Evolutionary conservation across 2,329 filamentous ascomycete genomes (phyloP).

Genomic region (Hirsutella minnesotensis): DNA sequence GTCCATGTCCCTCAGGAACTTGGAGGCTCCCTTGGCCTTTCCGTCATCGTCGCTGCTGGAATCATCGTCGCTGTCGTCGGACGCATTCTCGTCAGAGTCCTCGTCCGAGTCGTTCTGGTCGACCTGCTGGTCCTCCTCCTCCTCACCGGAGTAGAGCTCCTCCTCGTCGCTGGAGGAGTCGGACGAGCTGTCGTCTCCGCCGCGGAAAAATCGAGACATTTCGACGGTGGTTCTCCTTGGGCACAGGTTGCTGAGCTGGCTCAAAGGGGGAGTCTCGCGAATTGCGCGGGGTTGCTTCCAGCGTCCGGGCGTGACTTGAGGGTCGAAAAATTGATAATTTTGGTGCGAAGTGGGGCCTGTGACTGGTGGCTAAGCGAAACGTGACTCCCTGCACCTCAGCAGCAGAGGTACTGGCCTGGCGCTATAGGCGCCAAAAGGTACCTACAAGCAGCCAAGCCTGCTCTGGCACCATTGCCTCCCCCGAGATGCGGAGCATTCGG

Average conservation of each 20-base stretch:
- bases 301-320: conserved; percentile 12
- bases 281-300: conserved; percentile 23
- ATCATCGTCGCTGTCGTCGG: conserved; percentile 40
- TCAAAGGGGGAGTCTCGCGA: conserved; percentile 13
- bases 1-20: conserved; percentile 68
- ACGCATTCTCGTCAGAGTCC: conserved; percentile 30
- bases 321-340: conserved; percentile 27
- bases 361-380: conserved; percentile 25
- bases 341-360: conserved; percentile 29
- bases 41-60: conserved; percentile 54
- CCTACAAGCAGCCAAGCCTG: no score
- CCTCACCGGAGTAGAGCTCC: conserved; percentile 62
- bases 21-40: conserved; percentile 58
- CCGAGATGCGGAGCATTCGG: background rate
- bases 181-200: conserved; percentile 83
- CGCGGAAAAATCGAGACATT: conserved; percentile 97
- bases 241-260: conserved; percentile 4
- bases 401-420: background rate
- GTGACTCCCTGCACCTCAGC: background rate
- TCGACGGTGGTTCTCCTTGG: conserved; percentile 25
- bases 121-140: conserved; percentile 31
- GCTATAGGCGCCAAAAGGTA: background rate
- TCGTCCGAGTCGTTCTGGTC: conserved; percentile 23
- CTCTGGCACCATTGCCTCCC: background rate
- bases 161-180: conserved; percentile 96